phyloP scores from a whole-genome alignment of 1,284 basidiomycete species.

The Melampsora larici-populina region DNA sequence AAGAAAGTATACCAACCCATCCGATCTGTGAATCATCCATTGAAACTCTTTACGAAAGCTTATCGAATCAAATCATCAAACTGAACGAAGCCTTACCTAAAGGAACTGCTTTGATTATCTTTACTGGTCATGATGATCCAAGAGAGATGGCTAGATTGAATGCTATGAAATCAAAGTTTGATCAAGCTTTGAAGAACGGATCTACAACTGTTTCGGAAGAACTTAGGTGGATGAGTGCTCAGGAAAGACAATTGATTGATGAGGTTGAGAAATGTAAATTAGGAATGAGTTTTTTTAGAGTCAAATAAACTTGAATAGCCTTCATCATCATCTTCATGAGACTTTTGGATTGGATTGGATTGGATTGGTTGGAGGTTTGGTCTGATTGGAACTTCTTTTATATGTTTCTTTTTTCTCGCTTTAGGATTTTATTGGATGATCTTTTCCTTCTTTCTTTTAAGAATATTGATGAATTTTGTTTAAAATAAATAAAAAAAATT shows the following conservation, averaged over 20 bases:
- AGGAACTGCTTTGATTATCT: conserved; percentile 72
- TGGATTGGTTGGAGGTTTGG: too few relatives aligned
- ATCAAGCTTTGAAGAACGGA: conserved; percentile 10
- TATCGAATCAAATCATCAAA: background rate
- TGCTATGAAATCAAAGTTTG: conserved; percentile 9
- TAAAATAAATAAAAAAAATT: too few relatives aligned
- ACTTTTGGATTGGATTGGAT: too few relatives aligned
- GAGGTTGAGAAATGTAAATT: conserved; percentile 71
- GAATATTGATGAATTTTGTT: too few relatives aligned
- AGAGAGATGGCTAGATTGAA: conserved; percentile 52
- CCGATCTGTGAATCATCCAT: background rate
- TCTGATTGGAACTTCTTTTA: too few relatives aligned
- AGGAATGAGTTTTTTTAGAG: conserved; percentile 75
- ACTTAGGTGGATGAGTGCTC: conserved; percentile 65
- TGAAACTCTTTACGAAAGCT: background rate
- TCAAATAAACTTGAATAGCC: conserved; percentile 57
- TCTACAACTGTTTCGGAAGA: background rate
- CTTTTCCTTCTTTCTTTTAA: too few relatives aligned
- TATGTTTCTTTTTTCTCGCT: too few relatives aligned
- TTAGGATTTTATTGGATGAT: too few relatives aligned
- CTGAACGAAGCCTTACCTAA: conserved; percentile 26
- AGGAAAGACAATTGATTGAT: conserved; percentile 72
- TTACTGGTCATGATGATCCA: conserved; percentile 83
- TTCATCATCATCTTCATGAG: too few relatives aligned
- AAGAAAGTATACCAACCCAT: conserved; percentile 2